These are phyloP conservation scores for Aspergillus taichungensis DNA, from an alignment of 495 filamentous ascomycete genomes.

Conservation along the genomic window DNA sequence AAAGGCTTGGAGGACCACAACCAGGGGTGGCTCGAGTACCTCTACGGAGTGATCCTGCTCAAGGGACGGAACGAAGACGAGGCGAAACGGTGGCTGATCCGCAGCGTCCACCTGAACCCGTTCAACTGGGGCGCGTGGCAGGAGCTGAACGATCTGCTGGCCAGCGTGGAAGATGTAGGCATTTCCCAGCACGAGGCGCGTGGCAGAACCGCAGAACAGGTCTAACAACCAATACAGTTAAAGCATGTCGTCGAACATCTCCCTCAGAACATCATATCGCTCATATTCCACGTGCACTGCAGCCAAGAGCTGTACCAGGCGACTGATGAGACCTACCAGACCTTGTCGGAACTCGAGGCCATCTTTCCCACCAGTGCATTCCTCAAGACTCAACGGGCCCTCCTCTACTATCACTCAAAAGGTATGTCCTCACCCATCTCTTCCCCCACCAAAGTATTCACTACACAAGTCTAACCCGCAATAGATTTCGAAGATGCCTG, in stretches of 20 bases:
- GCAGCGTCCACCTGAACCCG: slow-evolving; percentile 75
- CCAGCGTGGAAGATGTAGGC: slow-evolving; percentile 73
- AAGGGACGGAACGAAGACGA: slow-evolving; percentile 82
- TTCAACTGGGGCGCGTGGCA: slow-evolving; percentile 98
- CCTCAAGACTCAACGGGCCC: slow-evolving; percentile 77
- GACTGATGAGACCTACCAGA: slow-evolving; percentile 54
- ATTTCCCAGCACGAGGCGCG: slow-evolving; percentile 7
- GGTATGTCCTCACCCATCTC: slow-evolving; percentile 18
- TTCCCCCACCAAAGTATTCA: background rate
- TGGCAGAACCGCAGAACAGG: too few relatives aligned
- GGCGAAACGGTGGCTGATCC: slow-evolving; percentile 72
- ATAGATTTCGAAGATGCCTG: slow-evolving; percentile 78
- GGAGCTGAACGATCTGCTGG: slow-evolving; percentile 69
- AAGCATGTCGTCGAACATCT: slow-evolving; percentile 51
- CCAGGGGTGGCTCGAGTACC: slow-evolving; percentile 93
- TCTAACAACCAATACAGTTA: slow-evolving; percentile 34
- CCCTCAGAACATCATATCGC: slow-evolving; percentile 84
- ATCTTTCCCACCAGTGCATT: slow-evolving; percentile 85
- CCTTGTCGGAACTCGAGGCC: slow-evolving; percentile 63
- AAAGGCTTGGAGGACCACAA: slow-evolving; percentile 53
- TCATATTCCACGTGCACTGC: slow-evolving; percentile 85
- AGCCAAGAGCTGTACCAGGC: slow-evolving; percentile 88
- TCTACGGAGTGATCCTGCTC: slow-evolving; percentile 83
- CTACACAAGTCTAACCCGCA: slow-evolving; percentile 4
- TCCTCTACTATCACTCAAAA: slow-evolving; percentile 89